Base-by-base conservation (phyloP, 2,329 filamentous ascomycete species). In the Colletotrichum musicola region DNA sequence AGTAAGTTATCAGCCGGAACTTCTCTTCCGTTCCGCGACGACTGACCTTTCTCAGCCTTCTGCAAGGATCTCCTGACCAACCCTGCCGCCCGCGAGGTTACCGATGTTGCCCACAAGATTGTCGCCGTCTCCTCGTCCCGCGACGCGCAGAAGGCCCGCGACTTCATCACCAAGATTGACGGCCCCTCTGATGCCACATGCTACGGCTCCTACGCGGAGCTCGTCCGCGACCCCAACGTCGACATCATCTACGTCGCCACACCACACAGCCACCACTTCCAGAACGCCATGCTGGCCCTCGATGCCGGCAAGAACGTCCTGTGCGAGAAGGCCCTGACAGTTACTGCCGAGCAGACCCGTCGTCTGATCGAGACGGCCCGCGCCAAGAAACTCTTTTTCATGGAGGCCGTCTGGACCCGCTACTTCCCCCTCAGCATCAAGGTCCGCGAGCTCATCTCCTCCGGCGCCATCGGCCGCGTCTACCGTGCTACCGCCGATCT, bases 211-310 rank as follows among this genome's bases (percentile, higher is more conserved):
- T 97, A 97, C 80, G 86, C 90, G 70, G 92, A 94, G 77, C 87
- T 97, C 30, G 93, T 95, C 27, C 86, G 88, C 58, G 93, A 97
- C 77, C 83, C 91, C 6, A 87, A 93, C 74, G 88, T 97, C 72
- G 93, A 97, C 79, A 93, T 97, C 74, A 82, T 97, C 81, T 97
- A 97, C 80, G 89, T 97, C 64, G 94, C 93, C 25, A 97, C 94
- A 4, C 94, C 94, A 16, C 94, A 97, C 82, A 95, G 92, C 74
- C 94, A 97, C 79, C 94, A 97, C 83, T 97, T 95, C 83, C 93
- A 97, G 79, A 95, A 97, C 81, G 88, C 89, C 71, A 93, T 94
- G 88, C 87, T 97, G n/a, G 92, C 90, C 50, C 85, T 97, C 46
- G 88, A 93, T 72, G 92, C 92, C 7, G 92, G 93, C 75, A 97